Base-by-base conservation (phyloP, 192 early-diverging fungal genomes). In the Entomortierella parvispora region DNA sequence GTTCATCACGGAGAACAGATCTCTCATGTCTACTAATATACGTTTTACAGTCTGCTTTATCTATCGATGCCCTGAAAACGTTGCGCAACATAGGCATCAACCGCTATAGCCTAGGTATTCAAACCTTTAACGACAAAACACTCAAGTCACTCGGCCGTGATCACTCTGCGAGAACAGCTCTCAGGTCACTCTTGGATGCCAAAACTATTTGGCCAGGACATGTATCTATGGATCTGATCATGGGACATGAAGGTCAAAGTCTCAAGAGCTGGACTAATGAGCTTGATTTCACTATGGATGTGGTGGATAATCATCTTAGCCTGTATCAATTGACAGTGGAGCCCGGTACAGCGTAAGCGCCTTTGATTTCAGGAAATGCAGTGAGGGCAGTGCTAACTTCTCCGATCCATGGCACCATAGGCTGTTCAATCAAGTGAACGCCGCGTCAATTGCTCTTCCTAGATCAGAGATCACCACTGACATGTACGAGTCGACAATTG, bases 251-350 rank as follows among this genome's bases (percentile, higher is more conserved):
- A 14, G 81, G 79, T 17, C 84, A 87, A 56, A 78, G 69, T 6
- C 31, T 84, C 8, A 31, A 65, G 14, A 69, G 83, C 18, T 87
- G 85, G 85, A 62, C 20, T 1, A 55, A 70, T 17, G 85, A 87
- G 52, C 58, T 87, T 40, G 47, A 83, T 65, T 65, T 63, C 31
- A 71, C 80, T 8, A 54, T 87, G 53, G 68, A 81, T 25, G 68
- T 87, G 18, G 86, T 84, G 6, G 80, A 76, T 20, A 50, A 85
- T 58, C 86, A 87, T 42, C 58, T 87, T 7, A 85, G 84, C 14
- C 58, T 87, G 17, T 87, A 87, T 48, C 84, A 87, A 64, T 64
- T 87, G 15, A 85, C 84, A 12, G 51, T 87, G 9, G 84, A 87
- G 37, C 75, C 60, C 6, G 81, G 86, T 15, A 87, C 86, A 49